These are phyloP conservation scores for Stagonosporopsis chrysanthemi DNA, from an alignment of 2,329 filamentous ascomycete genomes.

Conservation along the genomic window DNA sequence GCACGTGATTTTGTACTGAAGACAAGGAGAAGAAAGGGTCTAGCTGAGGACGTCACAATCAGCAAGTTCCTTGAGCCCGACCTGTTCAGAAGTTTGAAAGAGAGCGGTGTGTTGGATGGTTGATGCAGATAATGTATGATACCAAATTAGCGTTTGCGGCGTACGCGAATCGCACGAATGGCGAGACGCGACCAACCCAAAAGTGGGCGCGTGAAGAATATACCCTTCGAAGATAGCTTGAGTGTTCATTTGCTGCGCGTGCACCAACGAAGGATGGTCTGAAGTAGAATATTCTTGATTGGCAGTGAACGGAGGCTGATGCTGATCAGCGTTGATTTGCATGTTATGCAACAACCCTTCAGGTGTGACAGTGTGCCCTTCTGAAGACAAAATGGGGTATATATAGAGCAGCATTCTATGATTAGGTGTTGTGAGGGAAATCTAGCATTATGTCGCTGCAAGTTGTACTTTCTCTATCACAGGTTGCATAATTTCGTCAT, in stretches of 20 bases:
- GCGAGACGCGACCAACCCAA: not conserved
- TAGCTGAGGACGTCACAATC: constrained; percentile 94
- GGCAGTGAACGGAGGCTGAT: not conserved
- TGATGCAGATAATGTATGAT: constrained; percentile 32
- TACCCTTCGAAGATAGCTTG: constrained; percentile 7
- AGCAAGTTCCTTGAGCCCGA: constrained; percentile 97
- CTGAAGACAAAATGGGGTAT: not conserved
- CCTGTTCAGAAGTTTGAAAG: constrained; percentile 85
- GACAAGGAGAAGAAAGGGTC: constrained; percentile 88
- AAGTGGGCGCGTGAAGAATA: constrained; percentile 7
- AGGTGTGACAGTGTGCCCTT: not conserved
- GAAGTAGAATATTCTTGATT: not conserved
- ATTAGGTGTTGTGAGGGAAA: not conserved
- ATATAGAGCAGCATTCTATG: not conserved
- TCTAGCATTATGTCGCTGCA: not conserved
- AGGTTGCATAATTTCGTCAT: not conserved
- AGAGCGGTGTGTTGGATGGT: constrained; percentile 82
- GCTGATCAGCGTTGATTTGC: not conserved
- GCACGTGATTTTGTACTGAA: constrained; percentile 97
- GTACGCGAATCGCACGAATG: not conserved
- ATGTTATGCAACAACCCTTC: not conserved
- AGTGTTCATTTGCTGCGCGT: not conserved
- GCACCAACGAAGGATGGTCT: not conserved
- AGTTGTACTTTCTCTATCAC: not conserved
- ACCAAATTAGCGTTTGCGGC: constrained; percentile 6